phyloP scores from a whole-genome alignment of 2,329 filamentous ascomycete species.

The Ceratocystiopsis minuta region DNA sequence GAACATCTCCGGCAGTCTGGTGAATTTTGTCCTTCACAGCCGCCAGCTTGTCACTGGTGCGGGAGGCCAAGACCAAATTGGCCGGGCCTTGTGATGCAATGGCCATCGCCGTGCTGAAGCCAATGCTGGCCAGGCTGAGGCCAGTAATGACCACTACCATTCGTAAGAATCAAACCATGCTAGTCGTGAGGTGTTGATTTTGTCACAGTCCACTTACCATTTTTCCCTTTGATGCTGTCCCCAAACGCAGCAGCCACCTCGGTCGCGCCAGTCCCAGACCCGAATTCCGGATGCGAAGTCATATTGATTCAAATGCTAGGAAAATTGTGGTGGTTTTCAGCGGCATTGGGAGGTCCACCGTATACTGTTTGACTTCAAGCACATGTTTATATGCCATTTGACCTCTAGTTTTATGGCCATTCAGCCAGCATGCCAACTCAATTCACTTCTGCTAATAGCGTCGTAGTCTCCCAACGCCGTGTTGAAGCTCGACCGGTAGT shows the following conservation, averaged over 20 bases:
- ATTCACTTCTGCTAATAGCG: no score
- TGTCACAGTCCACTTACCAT: slow-evolving; percentile 3
- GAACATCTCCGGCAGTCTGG: slow-evolving; percentile 7
- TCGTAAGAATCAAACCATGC: neutral
- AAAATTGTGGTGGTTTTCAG: no score
- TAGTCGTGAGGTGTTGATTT: no score
- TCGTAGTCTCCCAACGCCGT: no score
- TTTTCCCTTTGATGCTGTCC: slow-evolving; percentile 5
- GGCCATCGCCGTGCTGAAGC: slow-evolving; percentile 21
- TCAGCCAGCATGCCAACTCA: no score
- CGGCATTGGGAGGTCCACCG: no score
- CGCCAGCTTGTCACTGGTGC: slow-evolving; percentile 24
- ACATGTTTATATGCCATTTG: no score
- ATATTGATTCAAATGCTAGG: slow-evolving; percentile 2
- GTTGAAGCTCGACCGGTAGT: no score
- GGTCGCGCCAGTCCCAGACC: slow-evolving; percentile 7
- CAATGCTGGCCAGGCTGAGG: slow-evolving; percentile 23
- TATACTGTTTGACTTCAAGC: no score
- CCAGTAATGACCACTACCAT: slow-evolving; percentile 17
- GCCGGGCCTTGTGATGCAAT: slow-evolving; percentile 26
- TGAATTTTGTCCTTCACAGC: slow-evolving; percentile 20
- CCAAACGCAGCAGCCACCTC: slow-evolving; percentile 8
- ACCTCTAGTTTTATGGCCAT: no score
- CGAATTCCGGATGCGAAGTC: slow-evolving; percentile 8
- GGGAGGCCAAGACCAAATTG: slow-evolving; percentile 25